Evolutionary conservation across 495 filamentous ascomycete genomes (phyloP).

Genomic region (Xylaria grammica): DNA sequence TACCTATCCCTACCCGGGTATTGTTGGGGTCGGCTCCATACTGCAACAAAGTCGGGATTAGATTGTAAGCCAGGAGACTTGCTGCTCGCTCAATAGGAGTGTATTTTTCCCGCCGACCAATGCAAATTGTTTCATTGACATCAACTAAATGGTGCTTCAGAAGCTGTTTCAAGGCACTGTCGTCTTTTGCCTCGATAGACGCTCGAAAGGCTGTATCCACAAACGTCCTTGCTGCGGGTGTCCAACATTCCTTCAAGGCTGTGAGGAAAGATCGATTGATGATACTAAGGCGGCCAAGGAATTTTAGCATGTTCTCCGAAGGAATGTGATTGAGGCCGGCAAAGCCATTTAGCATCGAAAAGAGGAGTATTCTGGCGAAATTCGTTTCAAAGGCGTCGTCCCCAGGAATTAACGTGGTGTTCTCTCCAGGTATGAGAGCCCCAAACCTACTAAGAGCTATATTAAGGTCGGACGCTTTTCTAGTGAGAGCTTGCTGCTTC

Average conservation of each 20-base stretch:
- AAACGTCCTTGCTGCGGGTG: background rate
- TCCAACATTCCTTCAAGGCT: conserved; percentile 5
- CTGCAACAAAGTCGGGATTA: background rate
- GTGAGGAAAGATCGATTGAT: background rate
- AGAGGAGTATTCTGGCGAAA: background rate
- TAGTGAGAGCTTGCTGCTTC: background rate
- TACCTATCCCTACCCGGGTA: background rate
- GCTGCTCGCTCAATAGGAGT: background rate
- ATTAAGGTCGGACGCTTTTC: background rate
- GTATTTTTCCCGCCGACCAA: background rate
- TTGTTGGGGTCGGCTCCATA: background rate
- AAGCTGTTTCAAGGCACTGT: background rate
- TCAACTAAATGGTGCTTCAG: background rate
- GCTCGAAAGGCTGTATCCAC: background rate
- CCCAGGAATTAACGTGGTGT: background rate
- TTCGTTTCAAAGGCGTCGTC: background rate
- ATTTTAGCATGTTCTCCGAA: background rate
- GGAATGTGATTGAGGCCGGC: background rate
- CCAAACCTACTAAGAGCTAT: background rate
- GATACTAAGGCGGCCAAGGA: background rate
- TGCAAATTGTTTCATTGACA: background rate
- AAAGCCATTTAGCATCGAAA: background rate
- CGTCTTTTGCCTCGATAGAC: background rate
- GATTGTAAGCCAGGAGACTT: background rate
- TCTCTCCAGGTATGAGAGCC: background rate